Evolutionary conservation across 2,329 filamentous ascomycete genomes (phyloP).

Genomic region (Monosporascus cannonballus): DNA sequence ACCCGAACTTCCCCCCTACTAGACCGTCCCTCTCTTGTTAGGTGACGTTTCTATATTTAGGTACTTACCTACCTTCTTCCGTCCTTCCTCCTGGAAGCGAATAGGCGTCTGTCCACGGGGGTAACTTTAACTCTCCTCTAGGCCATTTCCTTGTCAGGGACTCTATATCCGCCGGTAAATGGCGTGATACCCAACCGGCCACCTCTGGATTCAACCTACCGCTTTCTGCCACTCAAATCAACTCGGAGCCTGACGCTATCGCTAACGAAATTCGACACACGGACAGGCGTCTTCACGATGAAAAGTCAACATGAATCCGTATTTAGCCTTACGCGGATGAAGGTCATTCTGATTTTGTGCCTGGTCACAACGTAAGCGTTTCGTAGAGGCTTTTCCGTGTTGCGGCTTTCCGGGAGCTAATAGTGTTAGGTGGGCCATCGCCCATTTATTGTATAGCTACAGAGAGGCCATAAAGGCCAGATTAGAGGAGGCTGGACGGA

Average conservation of each 20-base stretch:
- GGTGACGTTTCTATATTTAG: too few relatives aligned
- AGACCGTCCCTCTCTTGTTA: too few relatives aligned
- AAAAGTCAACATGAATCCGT: conserved; percentile 1
- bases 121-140: neutral
- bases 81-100: too few relatives aligned
- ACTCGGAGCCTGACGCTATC: neutral
- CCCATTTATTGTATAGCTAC: conserved; percentile 37
- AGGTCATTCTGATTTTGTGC: conserved; percentile 28
- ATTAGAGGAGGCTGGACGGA: conserved; percentile 33
- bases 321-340: conserved; percentile 29
- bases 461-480: conserved; percentile 34
- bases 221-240: neutral
- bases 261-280: neutral
- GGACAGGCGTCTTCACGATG: neutral
- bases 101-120: too few relatives aligned
- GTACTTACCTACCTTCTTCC: too few relatives aligned
- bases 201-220: neutral
- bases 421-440: conserved; percentile 41
- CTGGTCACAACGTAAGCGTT: conserved; percentile 32
- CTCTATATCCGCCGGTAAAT: neutral
- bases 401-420: neutral
- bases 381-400: neutral
- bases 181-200: neutral
- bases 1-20: too few relatives aligned
- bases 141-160: neutral